These are phyloP conservation scores for Exutisphaerella laricina DNA, from an alignment of 2,329 filamentous ascomycete genomes.

Conservation along the genomic window DNA sequence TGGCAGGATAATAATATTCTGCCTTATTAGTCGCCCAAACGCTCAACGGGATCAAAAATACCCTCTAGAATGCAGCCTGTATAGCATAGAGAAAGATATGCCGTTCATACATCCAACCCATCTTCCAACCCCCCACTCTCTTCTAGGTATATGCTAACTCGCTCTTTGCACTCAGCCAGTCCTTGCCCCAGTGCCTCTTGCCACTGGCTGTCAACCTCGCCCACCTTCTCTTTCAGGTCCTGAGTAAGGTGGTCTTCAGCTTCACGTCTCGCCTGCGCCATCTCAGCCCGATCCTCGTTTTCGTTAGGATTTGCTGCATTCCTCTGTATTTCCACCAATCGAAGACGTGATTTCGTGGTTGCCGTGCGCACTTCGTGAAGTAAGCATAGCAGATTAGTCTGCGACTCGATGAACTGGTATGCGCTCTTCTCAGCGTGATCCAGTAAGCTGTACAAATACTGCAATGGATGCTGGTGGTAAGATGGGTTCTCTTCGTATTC, in stretches of 20 bases:
- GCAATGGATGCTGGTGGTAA: conserved; percentile 74
- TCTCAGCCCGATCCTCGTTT: conserved; percentile 42
- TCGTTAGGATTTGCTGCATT: conserved; percentile 30
- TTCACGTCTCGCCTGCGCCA: conserved; percentile 54
- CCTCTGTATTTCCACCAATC: conserved; percentile 62
- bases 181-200: conserved; percentile 74
- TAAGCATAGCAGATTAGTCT: conserved; percentile 84
- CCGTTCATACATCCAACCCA: conserved; percentile 37
- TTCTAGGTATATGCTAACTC: conserved; percentile 67
- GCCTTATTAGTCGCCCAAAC: too few species aligned
- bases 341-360: conserved; percentile 63
- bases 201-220: conserved; percentile 88
- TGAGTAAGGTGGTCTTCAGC: conserved; percentile 70
- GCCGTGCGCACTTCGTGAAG: conserved; percentile 85
- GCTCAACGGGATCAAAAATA: too few species aligned
- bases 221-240: conserved; percentile 89
- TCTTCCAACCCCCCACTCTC: conserved; percentile 87
- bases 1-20: too few species aligned
- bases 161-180: conserved; percentile 65
- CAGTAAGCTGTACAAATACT: conserved; percentile 83
- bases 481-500: conserved; percentile 83
- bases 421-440: conserved; percentile 86
- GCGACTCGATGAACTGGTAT: conserved; percentile 94
- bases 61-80: conserved; percentile 21
- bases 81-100: conserved; percentile 4